Evolutionary conservation across 176 grass and related monocot species (phyloP).

Genomic region (Poa annua): DNA sequence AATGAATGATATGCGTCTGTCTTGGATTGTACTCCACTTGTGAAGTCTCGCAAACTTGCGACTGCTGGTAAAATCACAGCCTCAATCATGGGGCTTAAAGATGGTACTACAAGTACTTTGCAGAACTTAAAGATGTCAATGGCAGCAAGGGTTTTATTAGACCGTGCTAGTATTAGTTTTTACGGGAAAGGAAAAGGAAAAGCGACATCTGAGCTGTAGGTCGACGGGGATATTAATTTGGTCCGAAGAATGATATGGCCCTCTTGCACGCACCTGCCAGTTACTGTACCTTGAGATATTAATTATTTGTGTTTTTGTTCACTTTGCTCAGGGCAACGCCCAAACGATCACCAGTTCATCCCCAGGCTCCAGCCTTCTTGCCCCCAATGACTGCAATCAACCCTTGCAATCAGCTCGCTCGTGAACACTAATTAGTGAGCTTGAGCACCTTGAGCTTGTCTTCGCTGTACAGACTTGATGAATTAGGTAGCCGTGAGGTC

Average conservation of each 20-base stretch:
- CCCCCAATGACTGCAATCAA: slow-evolving; percentile 23
- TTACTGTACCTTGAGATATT: slow-evolving; percentile 23
- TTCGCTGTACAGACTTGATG: neutral
- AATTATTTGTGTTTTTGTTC: slow-evolving; percentile 38
- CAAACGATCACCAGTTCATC: neutral
- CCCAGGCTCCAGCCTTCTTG: neutral
- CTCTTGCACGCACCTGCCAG: slow-evolving; percentile 19
- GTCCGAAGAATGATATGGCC: slow-evolving; percentile 48
- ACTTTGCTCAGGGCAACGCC: neutral
- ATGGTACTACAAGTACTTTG: neutral
- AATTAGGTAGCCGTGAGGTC: neutral
- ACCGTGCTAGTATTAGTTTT: neutral
- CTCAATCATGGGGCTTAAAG: slow-evolving; percentile 43
- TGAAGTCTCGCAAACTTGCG: slow-evolving; percentile 6
- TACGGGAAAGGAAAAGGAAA: slow-evolving; percentile 47
- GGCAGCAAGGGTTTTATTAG: slow-evolving; percentile 22
- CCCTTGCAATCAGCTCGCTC: neutral
- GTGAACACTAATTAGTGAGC: neutral
- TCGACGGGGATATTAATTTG: neutral
- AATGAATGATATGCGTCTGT: slow-evolving; percentile 22
- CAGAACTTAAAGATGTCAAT: slow-evolving; percentile 21
- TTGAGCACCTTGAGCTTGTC: neutral
- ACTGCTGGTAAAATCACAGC: neutral
- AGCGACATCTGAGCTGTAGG: slow-evolving; percentile 49
- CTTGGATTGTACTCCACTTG: slow-evolving; percentile 11